These are phyloP conservation scores for Dactylellina parvicollis DNA, from an alignment of 2,329 filamentous ascomycete species.

Conservation along the genomic window DNA sequence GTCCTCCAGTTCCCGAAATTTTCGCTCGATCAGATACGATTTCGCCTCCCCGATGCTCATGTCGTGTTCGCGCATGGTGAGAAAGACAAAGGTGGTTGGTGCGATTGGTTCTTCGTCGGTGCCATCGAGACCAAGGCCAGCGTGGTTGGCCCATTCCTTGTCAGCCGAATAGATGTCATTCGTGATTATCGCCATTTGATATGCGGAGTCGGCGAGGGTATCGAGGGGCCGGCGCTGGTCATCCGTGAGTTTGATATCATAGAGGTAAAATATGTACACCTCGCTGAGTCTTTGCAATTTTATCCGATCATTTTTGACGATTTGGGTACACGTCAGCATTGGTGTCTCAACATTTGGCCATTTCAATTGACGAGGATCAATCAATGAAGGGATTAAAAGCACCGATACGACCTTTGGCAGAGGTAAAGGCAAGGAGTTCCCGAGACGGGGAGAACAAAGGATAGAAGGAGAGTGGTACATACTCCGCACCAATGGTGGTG, in stretches of 20 bases:
- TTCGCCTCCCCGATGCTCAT: background rate
- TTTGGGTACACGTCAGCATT: no score
- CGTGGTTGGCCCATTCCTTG: background rate
- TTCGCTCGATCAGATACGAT: no score
- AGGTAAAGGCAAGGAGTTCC: no score
- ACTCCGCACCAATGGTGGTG: background rate
- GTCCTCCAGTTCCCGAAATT: no score
- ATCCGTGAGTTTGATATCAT: background rate
- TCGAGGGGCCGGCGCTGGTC: background rate
- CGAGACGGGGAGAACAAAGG: background rate
- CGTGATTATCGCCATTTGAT: background rate
- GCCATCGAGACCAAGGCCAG: background rate
- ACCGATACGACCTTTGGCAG: no score
- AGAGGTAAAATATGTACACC: background rate
- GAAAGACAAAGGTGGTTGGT: background rate
- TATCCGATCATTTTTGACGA: background rate
- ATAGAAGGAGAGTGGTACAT: background rate
- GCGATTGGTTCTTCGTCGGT: background rate
- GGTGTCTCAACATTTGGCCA: no score
- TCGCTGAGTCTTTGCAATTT: background rate
- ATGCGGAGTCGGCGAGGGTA: background rate
- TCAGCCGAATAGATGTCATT: conserved; percentile 4
- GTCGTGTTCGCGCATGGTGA: background rate
- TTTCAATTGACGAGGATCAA: no score
- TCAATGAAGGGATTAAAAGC: no score